Conservation (phyloP, 768 basidiomycete genomes). For the Crassisporium funariophilum region DNA sequence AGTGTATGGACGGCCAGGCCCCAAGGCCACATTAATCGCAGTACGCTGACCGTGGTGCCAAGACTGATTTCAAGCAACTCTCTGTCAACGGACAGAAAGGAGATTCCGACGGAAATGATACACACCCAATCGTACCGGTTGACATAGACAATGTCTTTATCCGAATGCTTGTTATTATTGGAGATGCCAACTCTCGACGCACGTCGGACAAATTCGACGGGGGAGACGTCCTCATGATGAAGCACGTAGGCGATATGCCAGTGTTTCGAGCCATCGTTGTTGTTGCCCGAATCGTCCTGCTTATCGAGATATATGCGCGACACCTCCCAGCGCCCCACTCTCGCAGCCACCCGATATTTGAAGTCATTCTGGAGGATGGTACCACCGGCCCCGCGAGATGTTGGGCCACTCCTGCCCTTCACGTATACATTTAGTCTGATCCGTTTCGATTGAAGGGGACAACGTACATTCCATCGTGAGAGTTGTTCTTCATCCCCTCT, state of each 20-base stretch:
- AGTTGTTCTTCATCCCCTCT: not conserved
- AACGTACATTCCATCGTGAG: not conserved
- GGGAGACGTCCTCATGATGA: constrained; percentile 3
- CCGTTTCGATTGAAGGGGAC: not conserved
- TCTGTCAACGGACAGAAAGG: not conserved
- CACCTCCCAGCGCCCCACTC: constrained; percentile 1
- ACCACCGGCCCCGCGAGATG: not conserved
- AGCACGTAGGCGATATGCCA: not conserved
- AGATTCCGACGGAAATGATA: not conserved
- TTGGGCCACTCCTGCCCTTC: not conserved
- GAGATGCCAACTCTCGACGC: not conserved
- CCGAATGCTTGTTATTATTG: not conserved
- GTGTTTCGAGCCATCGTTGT: not conserved
- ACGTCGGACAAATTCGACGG: not conserved
- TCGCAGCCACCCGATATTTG: not conserved
- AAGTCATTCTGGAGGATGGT: constrained; percentile 2
- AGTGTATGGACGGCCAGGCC: not conserved
- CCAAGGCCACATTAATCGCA: not conserved
- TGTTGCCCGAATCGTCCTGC: not conserved
- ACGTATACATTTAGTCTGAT: not conserved
- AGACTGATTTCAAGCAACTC: not conserved
- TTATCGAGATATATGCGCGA: not conserved
- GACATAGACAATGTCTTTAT: constrained; percentile 2
- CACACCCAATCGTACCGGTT: constrained; percentile 6
- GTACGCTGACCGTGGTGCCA: not conserved